Percentiles rank a stretch among this genome's conserved stretches.
phyloP scores from a whole-genome alignment of 1,284 basidiomycete genomes.

The Leucocoprinus gongylophorus region DNA sequence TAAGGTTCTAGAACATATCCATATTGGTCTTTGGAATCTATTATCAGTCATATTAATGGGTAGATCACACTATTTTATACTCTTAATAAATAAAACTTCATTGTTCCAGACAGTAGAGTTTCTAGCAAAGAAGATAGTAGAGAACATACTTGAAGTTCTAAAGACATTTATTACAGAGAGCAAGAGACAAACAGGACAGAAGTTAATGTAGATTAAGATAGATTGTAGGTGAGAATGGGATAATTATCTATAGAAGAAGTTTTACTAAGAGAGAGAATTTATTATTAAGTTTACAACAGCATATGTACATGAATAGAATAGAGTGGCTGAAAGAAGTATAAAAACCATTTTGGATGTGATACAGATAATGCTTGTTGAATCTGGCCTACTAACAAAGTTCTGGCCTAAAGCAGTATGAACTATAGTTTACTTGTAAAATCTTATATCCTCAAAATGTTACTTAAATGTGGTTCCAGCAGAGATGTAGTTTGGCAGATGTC shows the following conservation, averaged over 20 bases:
- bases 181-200: conserved; percentile 20
- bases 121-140: conserved; percentile 1
- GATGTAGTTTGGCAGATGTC: conserved; percentile 11
- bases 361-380: conserved; percentile 21
- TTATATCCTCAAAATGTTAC: background rate
- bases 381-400: conserved; percentile 21
- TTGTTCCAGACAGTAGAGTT: conserved; percentile 2
- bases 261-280: conserved; percentile 18
- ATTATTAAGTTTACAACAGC: conserved; percentile 17
- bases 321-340: conserved; percentile 24
- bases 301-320: conserved; percentile 22
- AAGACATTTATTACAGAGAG: conserved; percentile 11
- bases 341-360: conserved; percentile 24
- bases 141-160: conserved; percentile 11
- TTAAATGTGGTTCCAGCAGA: background rate
- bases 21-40: conserved; percentile 17
- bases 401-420: conserved; percentile 25
- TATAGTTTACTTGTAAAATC: conserved; percentile 5
- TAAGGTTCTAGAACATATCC: conserved; percentile 11
- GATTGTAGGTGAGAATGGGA: conserved; percentile 19
- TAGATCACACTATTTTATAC: conserved; percentile 18
- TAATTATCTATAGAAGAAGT: conserved; percentile 15
- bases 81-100: conserved; percentile 14
- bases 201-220: conserved; percentile 15
- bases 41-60: background rate